Percentiles rank a stretch among this genome's conserved stretches.
These are phyloP conservation scores for Paramecium bursaria DNA, from an alignment of 73 alveolate genomes.

Conservation along the genomic window DNA sequence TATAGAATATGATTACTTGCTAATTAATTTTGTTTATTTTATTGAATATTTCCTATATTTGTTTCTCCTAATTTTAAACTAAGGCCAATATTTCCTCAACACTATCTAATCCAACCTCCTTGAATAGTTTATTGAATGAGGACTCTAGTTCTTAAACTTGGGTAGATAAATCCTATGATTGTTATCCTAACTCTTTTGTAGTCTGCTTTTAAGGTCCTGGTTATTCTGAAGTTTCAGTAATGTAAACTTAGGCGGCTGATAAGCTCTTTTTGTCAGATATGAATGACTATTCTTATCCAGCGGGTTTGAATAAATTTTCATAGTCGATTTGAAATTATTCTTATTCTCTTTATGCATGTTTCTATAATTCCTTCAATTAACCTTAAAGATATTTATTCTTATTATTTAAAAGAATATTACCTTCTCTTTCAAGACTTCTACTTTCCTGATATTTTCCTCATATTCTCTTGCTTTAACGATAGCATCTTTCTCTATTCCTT, in stretches of 20 bases:
- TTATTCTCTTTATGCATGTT: slow-evolving; percentile 32
- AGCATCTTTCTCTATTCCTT: slow-evolving; percentile 60
- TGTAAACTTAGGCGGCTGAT: background rate
- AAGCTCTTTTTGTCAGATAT: slow-evolving; percentile 3
- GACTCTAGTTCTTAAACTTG: slow-evolving; percentile 40
- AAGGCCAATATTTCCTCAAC: slow-evolving; percentile 26
- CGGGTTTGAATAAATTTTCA: slow-evolving; percentile 47
- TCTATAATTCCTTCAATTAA: background rate
- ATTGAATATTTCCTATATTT: slow-evolving; percentile 27
- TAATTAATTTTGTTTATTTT: slow-evolving; percentile 41
- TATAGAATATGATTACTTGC: background rate
- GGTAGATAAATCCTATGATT: slow-evolving; percentile 6
- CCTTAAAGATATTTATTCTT: slow-evolving; percentile 35
- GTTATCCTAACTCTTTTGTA: background rate
- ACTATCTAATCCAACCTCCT: slow-evolving; percentile 24
- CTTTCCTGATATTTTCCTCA: slow-evolving; percentile 26
- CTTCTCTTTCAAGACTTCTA: slow-evolving; percentile 19
- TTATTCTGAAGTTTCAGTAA: slow-evolving; percentile 36
- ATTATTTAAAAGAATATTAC: background rate
- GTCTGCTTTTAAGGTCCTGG: slow-evolving; percentile 23
- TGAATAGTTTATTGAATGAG: slow-evolving; percentile 20
- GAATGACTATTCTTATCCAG: background rate
- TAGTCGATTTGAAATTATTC: background rate
- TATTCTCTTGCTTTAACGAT: slow-evolving; percentile 46
- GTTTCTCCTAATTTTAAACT: slow-evolving; percentile 22